These are phyloP conservation scores for Dittrichia graveolens DNA, from an alignment of 129 eudicot genomes.

Conservation along the genomic window DNA sequence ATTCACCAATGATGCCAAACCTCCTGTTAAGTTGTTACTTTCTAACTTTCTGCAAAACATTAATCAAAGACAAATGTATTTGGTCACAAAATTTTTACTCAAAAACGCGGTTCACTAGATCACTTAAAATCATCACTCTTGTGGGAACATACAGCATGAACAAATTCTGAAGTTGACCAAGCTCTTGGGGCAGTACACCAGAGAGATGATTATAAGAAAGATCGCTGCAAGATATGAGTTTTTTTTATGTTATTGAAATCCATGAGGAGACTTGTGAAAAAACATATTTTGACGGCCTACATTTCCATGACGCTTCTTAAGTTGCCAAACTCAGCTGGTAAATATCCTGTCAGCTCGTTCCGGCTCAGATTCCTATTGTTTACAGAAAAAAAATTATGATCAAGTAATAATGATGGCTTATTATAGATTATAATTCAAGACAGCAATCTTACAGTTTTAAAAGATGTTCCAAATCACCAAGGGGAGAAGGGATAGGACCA, in stretches of 20 bases:
- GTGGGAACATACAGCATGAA: conserved; percentile 69
- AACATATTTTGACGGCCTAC: conserved; percentile 40
- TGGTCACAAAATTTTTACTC: not conserved
- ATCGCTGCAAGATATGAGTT: conserved; percentile 49
- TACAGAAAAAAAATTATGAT: not conserved
- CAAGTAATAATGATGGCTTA: not conserved
- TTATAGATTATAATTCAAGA: not conserved
- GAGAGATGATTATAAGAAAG: conserved; percentile 79
- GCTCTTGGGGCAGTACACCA: conserved; percentile 77
- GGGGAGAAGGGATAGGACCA: conserved; percentile 84
- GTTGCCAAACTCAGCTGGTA: conserved; percentile 95
- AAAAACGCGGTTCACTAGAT: not conserved
- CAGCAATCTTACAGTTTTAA: conserved; percentile 66
- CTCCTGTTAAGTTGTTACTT: conserved; percentile 83
- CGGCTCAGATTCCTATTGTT: conserved; percentile 70
- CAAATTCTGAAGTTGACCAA: conserved; percentile 87
- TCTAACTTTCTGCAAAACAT: conserved; percentile 62
- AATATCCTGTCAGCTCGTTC: conserved; percentile 58
- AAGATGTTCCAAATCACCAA: conserved; percentile 98
- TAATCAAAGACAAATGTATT: not conserved
- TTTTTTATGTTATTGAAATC: not conserved
- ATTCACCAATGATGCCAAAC: conserved; percentile 63
- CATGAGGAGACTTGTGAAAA: not conserved
- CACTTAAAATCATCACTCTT: not conserved
- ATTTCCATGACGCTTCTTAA: conserved; percentile 88